A percentile compares a stretch with the other conserved stretches of the same genome.
These are phyloP conservation scores for Leccinum solheimii DNA, from an alignment of 1,284 basidiomycete genomes.

Conservation along the genomic window DNA sequence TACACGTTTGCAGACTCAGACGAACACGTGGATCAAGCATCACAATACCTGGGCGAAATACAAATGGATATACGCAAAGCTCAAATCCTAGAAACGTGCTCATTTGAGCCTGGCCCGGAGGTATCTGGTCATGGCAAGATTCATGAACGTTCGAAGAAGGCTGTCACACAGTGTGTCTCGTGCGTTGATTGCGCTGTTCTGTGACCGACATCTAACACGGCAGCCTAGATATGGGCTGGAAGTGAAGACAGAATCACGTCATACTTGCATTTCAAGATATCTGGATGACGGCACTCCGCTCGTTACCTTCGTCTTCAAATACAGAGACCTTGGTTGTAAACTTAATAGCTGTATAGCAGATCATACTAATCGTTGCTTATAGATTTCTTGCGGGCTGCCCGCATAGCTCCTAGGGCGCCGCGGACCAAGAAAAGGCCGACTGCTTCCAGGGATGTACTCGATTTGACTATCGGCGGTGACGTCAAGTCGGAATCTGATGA, in stretches of 20 bases:
- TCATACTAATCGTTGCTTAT: background rate
- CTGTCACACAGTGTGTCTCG: conserved; percentile 37
- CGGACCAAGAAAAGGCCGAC: background rate
- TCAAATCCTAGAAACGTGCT: background rate
- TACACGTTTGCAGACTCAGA: conserved; percentile 32
- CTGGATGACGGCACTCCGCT: conserved; percentile 24
- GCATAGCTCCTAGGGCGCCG: conserved; percentile 22
- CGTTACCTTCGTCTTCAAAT: conserved; percentile 32
- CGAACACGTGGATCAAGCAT: conserved; percentile 22
- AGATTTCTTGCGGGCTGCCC: conserved; percentile 18
- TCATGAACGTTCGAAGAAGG: conserved; percentile 42
- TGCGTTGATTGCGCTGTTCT: conserved; percentile 19
- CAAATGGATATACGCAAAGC: background rate
- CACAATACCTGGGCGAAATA: conserved; percentile 11
- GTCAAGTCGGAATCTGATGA: conserved; percentile 11
- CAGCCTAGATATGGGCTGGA: conserved; percentile 27
- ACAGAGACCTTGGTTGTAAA: conserved; percentile 30
- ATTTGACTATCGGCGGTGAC: conserved; percentile 18
- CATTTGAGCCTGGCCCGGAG: background rate
- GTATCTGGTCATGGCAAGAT: conserved; percentile 25
- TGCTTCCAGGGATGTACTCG: conserved; percentile 21
- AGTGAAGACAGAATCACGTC: background rate
- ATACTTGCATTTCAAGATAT: background rate
- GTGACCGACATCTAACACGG: background rate
- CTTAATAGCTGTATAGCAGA: background rate